Evolutionary conservation across 495 filamentous ascomycete genomes (phyloP).

Genomic region (Aspergillus homomorphus): DNA sequence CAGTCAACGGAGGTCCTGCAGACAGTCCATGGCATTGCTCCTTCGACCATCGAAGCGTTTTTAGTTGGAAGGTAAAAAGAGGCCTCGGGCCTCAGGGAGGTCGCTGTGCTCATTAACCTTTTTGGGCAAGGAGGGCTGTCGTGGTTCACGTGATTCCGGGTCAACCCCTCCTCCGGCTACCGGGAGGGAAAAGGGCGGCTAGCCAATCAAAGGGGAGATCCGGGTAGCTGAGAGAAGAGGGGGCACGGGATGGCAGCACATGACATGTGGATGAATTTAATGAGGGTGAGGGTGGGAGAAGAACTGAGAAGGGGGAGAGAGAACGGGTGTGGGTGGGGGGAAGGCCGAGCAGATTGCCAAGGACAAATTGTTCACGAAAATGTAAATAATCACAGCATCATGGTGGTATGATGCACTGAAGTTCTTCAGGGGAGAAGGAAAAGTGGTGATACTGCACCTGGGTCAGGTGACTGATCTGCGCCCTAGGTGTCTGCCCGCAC

Average conservation of each 20-base stretch:
- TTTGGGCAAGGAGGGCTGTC: slow-evolving; percentile 13
- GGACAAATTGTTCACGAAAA: background rate
- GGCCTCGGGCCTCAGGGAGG: no score
- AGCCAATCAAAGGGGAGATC: slow-evolving; percentile 32
- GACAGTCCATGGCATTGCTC: background rate
- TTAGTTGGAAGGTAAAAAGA: no score
- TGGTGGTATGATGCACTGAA: slow-evolving; percentile 6
- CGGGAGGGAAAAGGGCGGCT: slow-evolving; percentile 13
- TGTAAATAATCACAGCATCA: background rate
- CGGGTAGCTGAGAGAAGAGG: slow-evolving; percentile 24
- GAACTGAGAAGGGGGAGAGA: slow-evolving; percentile 17
- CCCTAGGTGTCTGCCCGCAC: slow-evolving; percentile 19
- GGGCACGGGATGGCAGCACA: slow-evolving; percentile 46
- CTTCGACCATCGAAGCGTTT: background rate
- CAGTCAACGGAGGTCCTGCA: background rate
- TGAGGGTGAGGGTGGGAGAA: no score
- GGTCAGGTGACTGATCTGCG: slow-evolving; percentile 41
- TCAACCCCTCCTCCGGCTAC: slow-evolving; percentile 25
- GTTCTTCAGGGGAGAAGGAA: background rate
- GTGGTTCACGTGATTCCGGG: slow-evolving; percentile 28
- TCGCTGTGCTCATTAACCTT: background rate
- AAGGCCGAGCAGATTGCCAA: background rate
- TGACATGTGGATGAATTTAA: slow-evolving; percentile 38
- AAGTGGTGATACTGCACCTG: background rate
- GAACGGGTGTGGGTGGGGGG: slow-evolving; percentile 14